Conservation (phyloP, 345 rosid genomes). For the Garcia nutans region DNA sequence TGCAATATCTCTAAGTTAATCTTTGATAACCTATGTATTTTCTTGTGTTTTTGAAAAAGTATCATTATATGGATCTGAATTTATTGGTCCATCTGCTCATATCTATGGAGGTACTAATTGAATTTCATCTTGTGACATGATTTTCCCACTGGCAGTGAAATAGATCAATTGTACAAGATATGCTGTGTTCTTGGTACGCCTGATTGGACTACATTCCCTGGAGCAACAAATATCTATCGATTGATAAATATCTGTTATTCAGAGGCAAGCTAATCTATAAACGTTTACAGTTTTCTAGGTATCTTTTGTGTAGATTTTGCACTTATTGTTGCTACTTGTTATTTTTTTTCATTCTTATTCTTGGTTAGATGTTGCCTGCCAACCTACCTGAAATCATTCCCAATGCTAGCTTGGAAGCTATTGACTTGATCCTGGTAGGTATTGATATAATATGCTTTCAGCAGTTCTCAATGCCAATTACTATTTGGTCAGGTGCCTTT, state of each 20-base stretch:
- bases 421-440: conserved; percentile 77
- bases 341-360: conserved; percentile 7
- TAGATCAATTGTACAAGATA: conserved; percentile 87
- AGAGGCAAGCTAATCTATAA: conserved; percentile 42
- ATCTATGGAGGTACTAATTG: not conserved
- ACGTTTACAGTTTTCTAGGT: not conserved
- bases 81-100: not conserved
- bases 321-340: not conserved
- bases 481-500: not conserved
- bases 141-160: conserved; percentile 53
- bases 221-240: conserved; percentile 61
- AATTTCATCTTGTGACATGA: conserved; percentile 7
- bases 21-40: not conserved
- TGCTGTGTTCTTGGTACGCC: conserved; percentile 81
- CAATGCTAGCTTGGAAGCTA: conserved; percentile 75
- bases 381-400: conserved; percentile 65
- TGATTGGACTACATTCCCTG: conserved; percentile 71
- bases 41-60: not conserved
- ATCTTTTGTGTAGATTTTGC: conserved; percentile 5
- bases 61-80: not conserved
- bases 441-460: not conserved
- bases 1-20: not conserved
- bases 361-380: conserved; percentile 57
- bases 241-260: conserved; percentile 57
- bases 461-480: not conserved